A percentile compares a stretch with the other conserved stretches of the same genome.
Evolutionary conservation across 2,329 filamentous ascomycete genomes (phyloP).

Genomic region (Alternaria triticina): DNA sequence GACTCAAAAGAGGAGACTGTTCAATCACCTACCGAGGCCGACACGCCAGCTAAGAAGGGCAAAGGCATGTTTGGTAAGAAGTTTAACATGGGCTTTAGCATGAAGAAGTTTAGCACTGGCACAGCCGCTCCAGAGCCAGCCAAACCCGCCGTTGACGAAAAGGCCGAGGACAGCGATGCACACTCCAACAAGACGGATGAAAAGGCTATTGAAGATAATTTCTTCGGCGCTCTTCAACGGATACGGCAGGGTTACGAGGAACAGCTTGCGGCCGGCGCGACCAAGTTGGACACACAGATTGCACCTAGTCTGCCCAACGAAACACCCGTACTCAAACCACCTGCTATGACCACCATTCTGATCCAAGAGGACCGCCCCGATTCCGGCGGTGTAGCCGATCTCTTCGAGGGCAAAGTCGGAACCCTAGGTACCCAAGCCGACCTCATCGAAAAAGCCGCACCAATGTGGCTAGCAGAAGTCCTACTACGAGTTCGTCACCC

Average conservation of each 20-base stretch:
- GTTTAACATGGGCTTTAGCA: conserved; percentile 78
- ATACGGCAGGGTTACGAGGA: conserved; percentile 77
- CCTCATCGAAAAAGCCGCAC: conserved; percentile 82
- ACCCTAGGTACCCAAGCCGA: conserved; percentile 79
- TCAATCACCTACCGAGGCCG: conserved; percentile 51
- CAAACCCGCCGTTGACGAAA: conserved; percentile 80
- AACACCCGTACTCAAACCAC: conserved; percentile 77
- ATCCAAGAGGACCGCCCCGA: conserved; percentile 71
- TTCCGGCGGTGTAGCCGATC: conserved; percentile 73
- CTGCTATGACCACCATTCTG: conserved; percentile 66
- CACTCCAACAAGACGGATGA: conserved; percentile 66
- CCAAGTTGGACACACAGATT: conserved; percentile 66
- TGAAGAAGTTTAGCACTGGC: conserved; percentile 78
- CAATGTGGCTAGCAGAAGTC: conserved; percentile 91
- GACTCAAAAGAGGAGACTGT: conserved; percentile 38
- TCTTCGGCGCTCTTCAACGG: conserved; percentile 74
- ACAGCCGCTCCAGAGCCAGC: conserved; percentile 66
- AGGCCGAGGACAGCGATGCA: conserved; percentile 67
- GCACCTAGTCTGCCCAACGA: conserved; percentile 74
- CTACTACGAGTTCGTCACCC: conserved; percentile 67
- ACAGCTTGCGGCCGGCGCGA: conserved; percentile 60
- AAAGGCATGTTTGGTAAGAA: conserved; percentile 79
- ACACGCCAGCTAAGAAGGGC: conserved; percentile 57
- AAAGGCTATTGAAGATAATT: conserved; percentile 76
- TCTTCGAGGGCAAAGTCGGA: conserved; percentile 88